Base-by-base conservation (phyloP, 2,329 filamentous ascomycete genomes). In the Pezicula radicicola region DNA sequence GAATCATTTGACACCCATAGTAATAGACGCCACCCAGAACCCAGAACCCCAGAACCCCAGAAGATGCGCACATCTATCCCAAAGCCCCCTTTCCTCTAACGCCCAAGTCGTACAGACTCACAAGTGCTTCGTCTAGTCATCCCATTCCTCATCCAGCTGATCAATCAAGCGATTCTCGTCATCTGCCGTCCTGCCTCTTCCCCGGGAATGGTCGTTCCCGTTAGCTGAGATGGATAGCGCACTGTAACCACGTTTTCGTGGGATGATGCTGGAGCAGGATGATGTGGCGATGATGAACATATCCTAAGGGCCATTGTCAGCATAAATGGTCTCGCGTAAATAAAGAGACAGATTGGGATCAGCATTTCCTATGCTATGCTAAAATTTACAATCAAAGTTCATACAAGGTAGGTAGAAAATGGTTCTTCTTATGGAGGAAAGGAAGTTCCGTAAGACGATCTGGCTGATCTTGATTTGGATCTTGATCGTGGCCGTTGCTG, bases 71-170 rank as follows among this genome's bases (percentile, higher is more conserved):
- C 42, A 52, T 53, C 44, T 40, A 46, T 51, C 37, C 41, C 52
- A 46, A 41, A 35, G n/a, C 25, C 40, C 6, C 16, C 3, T 25
- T 21, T 19, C 25, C 40, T 21, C 16, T 13, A 19, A 18, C 40
- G 15, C 40, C 16, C 16, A 21, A 10, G 6, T 21, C 9, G 16
- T 21, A 42, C 18, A 28, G 15, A 12, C 13, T n/a, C 12, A 15
- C n/a, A 39, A 48, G 30, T 37, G 3, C 40, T 13, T 39, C 42
- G 9, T 54, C 70, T 63, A 85, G 57, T 96, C 92, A 62, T 97
- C 92, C 93, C 93, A 97, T 68, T 97, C 92, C 69, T 97, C 93
- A 64, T 97, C 94, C 54, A 97, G 77, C 70, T 97, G 91, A 69
- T 97, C 93, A 68, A 99, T 97, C 62, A 97, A 73, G 57, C 91